Evolutionary conservation across 139 green algal genomes (phyloP).

Genomic region (Micromonas pusilla): DNA sequence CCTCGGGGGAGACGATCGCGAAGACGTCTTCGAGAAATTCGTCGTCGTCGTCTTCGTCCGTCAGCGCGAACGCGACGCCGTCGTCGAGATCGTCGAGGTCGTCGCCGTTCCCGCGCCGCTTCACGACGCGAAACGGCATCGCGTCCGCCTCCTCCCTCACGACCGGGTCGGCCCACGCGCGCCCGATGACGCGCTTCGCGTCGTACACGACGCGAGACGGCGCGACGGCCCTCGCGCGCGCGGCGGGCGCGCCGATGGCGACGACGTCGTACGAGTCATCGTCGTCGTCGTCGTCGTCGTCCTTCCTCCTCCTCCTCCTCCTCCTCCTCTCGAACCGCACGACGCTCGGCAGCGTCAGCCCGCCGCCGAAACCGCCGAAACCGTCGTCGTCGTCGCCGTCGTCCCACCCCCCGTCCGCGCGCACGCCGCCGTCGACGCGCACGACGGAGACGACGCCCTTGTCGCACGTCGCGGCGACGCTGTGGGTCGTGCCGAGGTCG

Average conservation of each 20-base stretch:
- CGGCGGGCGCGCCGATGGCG: not conserved
- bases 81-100: not conserved
- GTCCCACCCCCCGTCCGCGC: no score
- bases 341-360: no score
- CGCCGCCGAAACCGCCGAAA: no score
- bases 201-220: not conserved
- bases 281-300: not conserved
- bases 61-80: no score
- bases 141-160: constrained; percentile 1
- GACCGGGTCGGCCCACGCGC: not conserved
- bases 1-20: not conserved
- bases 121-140: not conserved
- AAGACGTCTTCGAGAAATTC: not conserved
- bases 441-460: not conserved
- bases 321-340: no score
- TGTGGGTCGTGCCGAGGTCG: constrained; percentile 80
- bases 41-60: no score
- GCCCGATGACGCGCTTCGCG: constrained; percentile 10
- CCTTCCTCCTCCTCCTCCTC: no score
- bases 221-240: not conserved
- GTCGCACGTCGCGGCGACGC: not conserved
- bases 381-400: no score
- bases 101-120: not conserved
- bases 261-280: not conserved
- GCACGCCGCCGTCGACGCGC: no score